Percentiles rank a stretch among this genome's conserved stretches.
Evolutionary conservation across 345 rosid genomes (phyloP).

Genomic region (Dipteronia dyeriana): DNA sequence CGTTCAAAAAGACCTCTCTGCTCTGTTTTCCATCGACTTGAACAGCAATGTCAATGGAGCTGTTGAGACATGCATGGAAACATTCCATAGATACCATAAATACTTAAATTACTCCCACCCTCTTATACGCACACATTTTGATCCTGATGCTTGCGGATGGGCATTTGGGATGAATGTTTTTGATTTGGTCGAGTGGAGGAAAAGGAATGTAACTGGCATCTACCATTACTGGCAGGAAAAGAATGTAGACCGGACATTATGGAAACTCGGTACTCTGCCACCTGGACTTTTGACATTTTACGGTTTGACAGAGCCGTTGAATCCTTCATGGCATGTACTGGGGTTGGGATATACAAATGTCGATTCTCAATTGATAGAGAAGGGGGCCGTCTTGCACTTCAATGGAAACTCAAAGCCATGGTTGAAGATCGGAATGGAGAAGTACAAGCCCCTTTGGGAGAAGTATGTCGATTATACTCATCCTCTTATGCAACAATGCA

Average conservation of each 20-base stretch:
- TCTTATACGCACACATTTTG: constrained; percentile 80
- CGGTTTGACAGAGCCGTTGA: constrained; percentile 81
- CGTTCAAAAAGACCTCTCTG: constrained; percentile 71
- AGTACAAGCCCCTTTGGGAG: constrained; percentile 95
- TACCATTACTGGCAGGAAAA: constrained; percentile 95
- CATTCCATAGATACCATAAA: constrained; percentile 85
- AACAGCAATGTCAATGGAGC: constrained; percentile 91
- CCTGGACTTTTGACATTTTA: constrained; percentile 91
- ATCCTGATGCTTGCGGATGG: constrained; percentile 98
- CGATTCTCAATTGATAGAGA: constrained; percentile 73
- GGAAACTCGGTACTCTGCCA: constrained; percentile 94
- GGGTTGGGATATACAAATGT: constrained; percentile 92
- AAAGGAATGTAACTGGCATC: constrained; percentile 80
- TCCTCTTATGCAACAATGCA: constrained; percentile 81
- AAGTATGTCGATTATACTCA: constrained; percentile 81
- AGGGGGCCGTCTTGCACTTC: constrained; percentile 92
- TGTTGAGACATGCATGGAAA: constrained; percentile 99
- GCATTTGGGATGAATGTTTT: constrained; percentile 96
- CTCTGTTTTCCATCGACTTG: constrained; percentile 64
- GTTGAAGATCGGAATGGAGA: constrained; percentile 96
- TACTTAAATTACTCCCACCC: constrained; percentile 90
- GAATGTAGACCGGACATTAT: constrained; percentile 80
- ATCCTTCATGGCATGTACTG: constrained; percentile 81
- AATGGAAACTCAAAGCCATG: constrained; percentile 95
- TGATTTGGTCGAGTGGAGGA: constrained; percentile 88